Evolutionary conservation across 306 rosid genomes (phyloP).

Genomic region (Glycine latifolia): DNA sequence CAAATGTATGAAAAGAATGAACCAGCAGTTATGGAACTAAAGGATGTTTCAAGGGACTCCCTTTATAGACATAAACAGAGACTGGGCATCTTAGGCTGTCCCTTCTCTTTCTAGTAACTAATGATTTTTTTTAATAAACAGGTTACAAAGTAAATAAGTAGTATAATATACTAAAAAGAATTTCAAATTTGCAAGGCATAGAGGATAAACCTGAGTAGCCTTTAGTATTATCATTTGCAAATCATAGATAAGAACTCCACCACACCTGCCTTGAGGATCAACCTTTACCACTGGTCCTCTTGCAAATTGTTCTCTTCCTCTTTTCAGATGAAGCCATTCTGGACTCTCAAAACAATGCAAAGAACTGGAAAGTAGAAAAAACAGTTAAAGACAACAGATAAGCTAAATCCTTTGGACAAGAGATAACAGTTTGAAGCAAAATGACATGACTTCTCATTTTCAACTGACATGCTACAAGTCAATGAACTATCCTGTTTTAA

Average conservation of each 20-base stretch:
- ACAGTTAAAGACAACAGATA: conserved; percentile 44
- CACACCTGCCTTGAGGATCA: conserved; percentile 99
- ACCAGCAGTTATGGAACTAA: conserved; percentile 11
- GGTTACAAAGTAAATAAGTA: conserved; percentile 1
- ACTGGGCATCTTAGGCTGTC: conserved; percentile 12
- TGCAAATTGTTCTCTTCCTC: conserved; percentile 95
- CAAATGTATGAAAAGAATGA: conserved; percentile 1
- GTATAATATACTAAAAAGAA: conserved; percentile 4
- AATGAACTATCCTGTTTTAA: neutral
- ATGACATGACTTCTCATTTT: conserved; percentile 7
- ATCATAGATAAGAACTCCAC: conserved; percentile 84
- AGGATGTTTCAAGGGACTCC: conserved; percentile 22
- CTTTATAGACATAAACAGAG: conserved; percentile 6
- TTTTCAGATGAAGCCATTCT: conserved; percentile 92
- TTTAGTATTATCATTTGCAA: conserved; percentile 94
- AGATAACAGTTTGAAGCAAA: conserved; percentile 16
- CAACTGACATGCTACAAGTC: conserved; percentile 9
- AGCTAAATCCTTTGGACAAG: conserved; percentile 41
- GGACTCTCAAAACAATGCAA: conserved; percentile 99
- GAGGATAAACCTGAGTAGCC: conserved; percentile 81
- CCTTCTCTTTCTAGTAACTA: neutral
- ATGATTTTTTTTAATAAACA: conserved; percentile 7
- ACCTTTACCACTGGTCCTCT: conserved; percentile 92
- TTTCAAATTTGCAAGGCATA: conserved; percentile 43
- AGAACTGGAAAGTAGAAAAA: conserved; percentile 78